phyloP scores from a whole-genome alignment of 805 yeast species.

The Teunomyces gatunensis region DNA sequence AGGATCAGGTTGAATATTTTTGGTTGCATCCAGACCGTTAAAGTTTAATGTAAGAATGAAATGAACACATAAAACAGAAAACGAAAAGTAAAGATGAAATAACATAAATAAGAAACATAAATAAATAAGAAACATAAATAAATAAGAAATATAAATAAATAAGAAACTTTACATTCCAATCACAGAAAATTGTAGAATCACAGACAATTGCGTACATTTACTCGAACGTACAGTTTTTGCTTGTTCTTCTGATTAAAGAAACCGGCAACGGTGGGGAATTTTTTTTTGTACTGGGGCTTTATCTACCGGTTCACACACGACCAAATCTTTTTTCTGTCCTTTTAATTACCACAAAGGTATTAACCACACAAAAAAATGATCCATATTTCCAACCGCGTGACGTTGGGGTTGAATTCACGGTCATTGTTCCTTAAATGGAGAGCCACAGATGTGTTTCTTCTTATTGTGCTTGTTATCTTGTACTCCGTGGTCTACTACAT shows the following conservation, averaged over 20 bases:
- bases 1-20: neutral
- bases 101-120: no score
- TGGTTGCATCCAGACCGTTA: neutral
- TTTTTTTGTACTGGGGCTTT: neutral
- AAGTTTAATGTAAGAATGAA: neutral
- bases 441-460: conserved; percentile 17
- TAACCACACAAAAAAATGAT: neutral
- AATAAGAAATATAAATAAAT: no score
- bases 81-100: no score
- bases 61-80: no score
- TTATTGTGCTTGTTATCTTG: conserved; percentile 20
- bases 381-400: conserved; percentile 21
- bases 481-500: conserved; percentile 22
- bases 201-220: no score
- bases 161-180: no score
- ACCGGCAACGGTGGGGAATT: no score
- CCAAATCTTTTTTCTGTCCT: neutral
- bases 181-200: no score
- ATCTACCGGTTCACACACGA: neutral
- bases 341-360: neutral
- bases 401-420: conserved; percentile 22
- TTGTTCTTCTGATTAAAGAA: no score
- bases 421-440: conserved; percentile 22
- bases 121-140: no score
- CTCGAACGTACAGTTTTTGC: no score